Evolutionary conservation across 2,329 filamentous ascomycete species (phyloP).

Genomic region (Cladosporium sp.): DNA sequence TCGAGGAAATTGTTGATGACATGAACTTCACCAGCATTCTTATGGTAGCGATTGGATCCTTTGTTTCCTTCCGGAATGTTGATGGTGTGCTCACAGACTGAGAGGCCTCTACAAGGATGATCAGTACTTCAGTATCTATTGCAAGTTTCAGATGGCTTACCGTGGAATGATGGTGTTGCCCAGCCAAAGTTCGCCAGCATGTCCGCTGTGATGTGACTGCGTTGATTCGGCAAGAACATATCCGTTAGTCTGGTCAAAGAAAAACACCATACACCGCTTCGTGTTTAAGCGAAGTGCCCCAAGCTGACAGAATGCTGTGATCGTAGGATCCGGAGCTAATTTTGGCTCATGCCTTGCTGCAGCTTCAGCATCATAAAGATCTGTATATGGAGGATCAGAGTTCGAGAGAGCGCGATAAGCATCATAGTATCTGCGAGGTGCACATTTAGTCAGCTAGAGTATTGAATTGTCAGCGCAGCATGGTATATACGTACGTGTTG

Average conservation of each 20-base stretch:
- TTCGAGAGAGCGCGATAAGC: background rate
- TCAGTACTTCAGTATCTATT: background rate
- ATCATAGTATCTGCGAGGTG: conserved; percentile 31
- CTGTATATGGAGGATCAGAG: conserved; percentile 30
- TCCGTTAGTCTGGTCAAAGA: conserved; percentile 54
- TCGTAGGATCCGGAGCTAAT: conserved; percentile 45
- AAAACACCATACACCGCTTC: conserved; percentile 55
- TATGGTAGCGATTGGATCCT: conserved; percentile 24
- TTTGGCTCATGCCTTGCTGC: conserved; percentile 32
- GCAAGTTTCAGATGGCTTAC: background rate
- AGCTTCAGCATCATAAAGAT: conserved; percentile 31
- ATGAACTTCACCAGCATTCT: conserved; percentile 23
- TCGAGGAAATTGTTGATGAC: conserved; percentile 36
- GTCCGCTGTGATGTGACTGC: conserved; percentile 40
- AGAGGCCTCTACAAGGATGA: conserved; percentile 23
- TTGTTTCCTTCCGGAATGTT: conserved; percentile 27
- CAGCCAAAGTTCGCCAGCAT: conserved; percentile 33
- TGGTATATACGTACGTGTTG: conserved; percentile 26
- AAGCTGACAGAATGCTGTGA: conserved; percentile 55
- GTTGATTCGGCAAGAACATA: conserved; percentile 59
- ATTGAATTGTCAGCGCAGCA: background rate
- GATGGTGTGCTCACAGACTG: conserved; percentile 37
- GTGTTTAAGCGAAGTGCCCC: conserved; percentile 52
- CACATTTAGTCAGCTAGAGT: background rate
- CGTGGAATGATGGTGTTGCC: conserved; percentile 35